A percentile compares a stretch with the other conserved stretches of the same genome.
Evolutionary conservation across 2,329 filamentous ascomycete species (phyloP).

Genomic region (Cladobotryum mycophilum): DNA sequence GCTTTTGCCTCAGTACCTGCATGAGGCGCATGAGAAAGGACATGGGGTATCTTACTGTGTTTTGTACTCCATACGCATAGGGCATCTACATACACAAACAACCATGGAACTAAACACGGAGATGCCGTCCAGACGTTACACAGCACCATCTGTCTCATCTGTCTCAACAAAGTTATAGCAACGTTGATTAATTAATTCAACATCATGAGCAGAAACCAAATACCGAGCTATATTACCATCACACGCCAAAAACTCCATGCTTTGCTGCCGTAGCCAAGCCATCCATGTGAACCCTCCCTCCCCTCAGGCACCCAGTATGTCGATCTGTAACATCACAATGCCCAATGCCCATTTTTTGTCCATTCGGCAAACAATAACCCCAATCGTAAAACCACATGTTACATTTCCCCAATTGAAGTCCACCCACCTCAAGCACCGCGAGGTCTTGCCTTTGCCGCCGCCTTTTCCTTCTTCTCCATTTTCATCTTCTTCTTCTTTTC

Average conservation of each 20-base stretch:
- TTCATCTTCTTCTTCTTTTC: slow-evolving; percentile 95
- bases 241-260: slow-evolving; percentile 11
- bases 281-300: slow-evolving; percentile 8
- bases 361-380: too few relatives aligned
- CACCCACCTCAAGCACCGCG: slow-evolving; percentile 46
- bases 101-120: too few relatives aligned
- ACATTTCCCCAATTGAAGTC: not conserved
- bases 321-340: not conserved
- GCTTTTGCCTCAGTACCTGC: not conserved
- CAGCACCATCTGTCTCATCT: too few relatives aligned
- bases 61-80: too few relatives aligned
- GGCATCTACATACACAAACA: too few relatives aligned
- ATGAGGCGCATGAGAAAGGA: not conserved
- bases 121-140: too few relatives aligned
- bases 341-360: not conserved
- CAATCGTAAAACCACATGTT: too few relatives aligned
- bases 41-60: too few relatives aligned
- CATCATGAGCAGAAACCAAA: not conserved
- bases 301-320: too few relatives aligned
- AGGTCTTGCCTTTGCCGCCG: slow-evolving; percentile 81
- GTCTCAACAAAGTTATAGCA: too few relatives aligned
- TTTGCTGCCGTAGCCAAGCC: slow-evolving; percentile 1
- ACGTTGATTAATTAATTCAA: too few relatives aligned
- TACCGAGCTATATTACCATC: slow-evolving; percentile 2
- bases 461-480: slow-evolving; percentile 92